Evolutionary conservation across 164 flowering plant genomes (phyloP), one percentile per base, ranked within the genome.

Genomic region (Macadamia tetraphylla): DNA sequence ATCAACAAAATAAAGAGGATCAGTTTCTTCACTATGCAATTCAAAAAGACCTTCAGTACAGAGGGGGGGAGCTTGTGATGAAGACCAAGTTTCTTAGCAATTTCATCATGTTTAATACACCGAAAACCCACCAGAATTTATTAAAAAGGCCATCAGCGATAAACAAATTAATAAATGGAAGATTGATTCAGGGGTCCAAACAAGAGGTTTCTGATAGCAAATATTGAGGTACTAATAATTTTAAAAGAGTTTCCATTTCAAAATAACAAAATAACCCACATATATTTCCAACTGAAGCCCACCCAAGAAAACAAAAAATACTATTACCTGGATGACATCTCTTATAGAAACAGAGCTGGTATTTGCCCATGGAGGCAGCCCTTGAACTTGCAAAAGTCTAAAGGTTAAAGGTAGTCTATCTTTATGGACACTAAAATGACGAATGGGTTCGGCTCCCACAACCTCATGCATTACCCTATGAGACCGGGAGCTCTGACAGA

Each of bases 301-400:
- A 35, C 5, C 40, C 40, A 35, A 35, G 40, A 35, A 23, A 23
- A 23, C 23, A 23, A 56, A 23, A 48, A 62, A 56, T 10, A 57
- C 17, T 6, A 42, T 60, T 71, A 92, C 99, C 97, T 92, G 76
- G 75, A 95, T 83, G 18, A 92, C 89, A 83, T 92, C 96, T 15
- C 65, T 71, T 58, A 95, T 82, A 2, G 97, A 87, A 73, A 91
- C 89, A 68, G 84, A 82, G 56, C 89, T 84, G 23, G 95, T 79
- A 74, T 95, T 95, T 40, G 99, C 91, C 99, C 99, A 91, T 42
- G 81, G 69, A 42, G 97, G 99, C 58, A 95, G 84, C 65, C 87
- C 91, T 79, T 83, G 72, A 29, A 95, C 99, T 62, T 59, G 70
- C 81, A 95, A 49, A 58, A 95, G 95, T 62, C 89, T 80, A 80